Base-by-base conservation (phyloP, 1,139 yeast genomes). In the Yamadazyma siamensis region DNA sequence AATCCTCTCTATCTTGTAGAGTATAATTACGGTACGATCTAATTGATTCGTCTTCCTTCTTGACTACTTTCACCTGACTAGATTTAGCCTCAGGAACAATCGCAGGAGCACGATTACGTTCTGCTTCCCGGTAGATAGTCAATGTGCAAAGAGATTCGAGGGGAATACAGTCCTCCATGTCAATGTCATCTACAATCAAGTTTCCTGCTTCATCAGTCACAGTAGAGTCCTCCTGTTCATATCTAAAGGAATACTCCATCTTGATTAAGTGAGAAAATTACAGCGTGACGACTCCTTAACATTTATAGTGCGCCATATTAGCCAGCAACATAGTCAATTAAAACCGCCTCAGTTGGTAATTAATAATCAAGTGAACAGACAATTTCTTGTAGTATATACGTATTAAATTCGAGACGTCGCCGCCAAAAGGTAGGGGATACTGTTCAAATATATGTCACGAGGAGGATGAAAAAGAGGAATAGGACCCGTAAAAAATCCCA, bases 151-250 rank as follows among this genome's bases (percentile, higher is more conserved):
- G 19, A 21, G 24, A 25, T 15, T 25, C 32, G 15, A 29, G 27
- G 15, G 35, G 20, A 13, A 34, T 14, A 27, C 39, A 29, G 21
- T 29, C 36, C n/a, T n/a, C n/a, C n/a, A n/a, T n/a, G n/a, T n/a
- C n/a, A n/a, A 22, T 27, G n/a, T 32, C 24, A 22, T 35, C 36
- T 15, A 33, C 15, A 18, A 35, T 24, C 27, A 32, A 25, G 19
- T 32, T 25, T 27, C 32, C 39, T 19, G 29, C 19, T 33, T 36
- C 33, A 25, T 36, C 31, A 21, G 35, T 29, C 25, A 34, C 23
- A 18, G 20, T 18, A 18, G 20, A 18, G 20, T 18, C 20, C 20
- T n/a, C n/a, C 20, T 18, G 20, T 18, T 18, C 20, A 18, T 18
- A 18, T 12, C 23, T 19, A 34, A 31, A 36, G 24, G 22, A 27